Conservation (phyloP, 805 yeast genomes). For the Suhomyces emberorum region DNA sequence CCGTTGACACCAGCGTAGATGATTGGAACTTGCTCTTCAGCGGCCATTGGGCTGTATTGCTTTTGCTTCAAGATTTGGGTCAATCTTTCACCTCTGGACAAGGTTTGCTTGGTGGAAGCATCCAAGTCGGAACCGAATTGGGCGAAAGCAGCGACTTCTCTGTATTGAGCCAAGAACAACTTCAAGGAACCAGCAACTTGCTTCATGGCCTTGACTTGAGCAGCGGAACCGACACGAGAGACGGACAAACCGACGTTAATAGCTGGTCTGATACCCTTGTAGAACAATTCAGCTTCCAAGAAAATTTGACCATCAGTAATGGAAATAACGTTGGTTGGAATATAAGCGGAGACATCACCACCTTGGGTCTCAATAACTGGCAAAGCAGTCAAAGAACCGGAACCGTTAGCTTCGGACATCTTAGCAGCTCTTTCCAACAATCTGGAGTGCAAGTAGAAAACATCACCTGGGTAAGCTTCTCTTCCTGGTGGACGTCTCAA, state of each 20-base stretch:
- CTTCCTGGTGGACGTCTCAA: slow-evolving; percentile 97
- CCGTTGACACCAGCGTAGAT: slow-evolving; percentile 99
- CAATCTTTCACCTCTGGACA: slow-evolving; percentile 99
- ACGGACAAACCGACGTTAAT: slow-evolving; percentile 99
- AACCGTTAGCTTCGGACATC: slow-evolving; percentile 86
- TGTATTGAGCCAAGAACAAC: slow-evolving; percentile 99
- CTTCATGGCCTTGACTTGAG: slow-evolving; percentile 99
- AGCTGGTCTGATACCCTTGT: slow-evolving; percentile 99
- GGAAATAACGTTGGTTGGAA: slow-evolving; percentile 97
- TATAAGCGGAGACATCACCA: slow-evolving; percentile 98
- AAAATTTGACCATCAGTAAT: slow-evolving; percentile 97
- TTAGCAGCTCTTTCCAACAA: slow-evolving; percentile 90
- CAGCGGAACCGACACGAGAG: slow-evolving; percentile 99
- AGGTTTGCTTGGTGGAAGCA: slow-evolving; percentile 99
- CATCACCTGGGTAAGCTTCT: slow-evolving; percentile 97
- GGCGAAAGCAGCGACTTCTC: slow-evolving; percentile 99
- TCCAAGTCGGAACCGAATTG: slow-evolving; percentile 99
- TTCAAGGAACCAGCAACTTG: slow-evolving; percentile 99
- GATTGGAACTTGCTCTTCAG: slow-evolving; percentile 98
- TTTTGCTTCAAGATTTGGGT: slow-evolving; percentile 98
- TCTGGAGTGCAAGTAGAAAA: slow-evolving; percentile 93
- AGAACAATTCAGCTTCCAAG: slow-evolving; percentile 99
- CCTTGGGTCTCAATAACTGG: slow-evolving; percentile 98
- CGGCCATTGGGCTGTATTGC: slow-evolving; percentile 95
- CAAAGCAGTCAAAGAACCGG: slow-evolving; percentile 93